These are phyloP conservation scores for Lodderomyces jiufengensis DNA, from an alignment of 1,139 yeast genomes.

Conservation along the genomic window DNA sequence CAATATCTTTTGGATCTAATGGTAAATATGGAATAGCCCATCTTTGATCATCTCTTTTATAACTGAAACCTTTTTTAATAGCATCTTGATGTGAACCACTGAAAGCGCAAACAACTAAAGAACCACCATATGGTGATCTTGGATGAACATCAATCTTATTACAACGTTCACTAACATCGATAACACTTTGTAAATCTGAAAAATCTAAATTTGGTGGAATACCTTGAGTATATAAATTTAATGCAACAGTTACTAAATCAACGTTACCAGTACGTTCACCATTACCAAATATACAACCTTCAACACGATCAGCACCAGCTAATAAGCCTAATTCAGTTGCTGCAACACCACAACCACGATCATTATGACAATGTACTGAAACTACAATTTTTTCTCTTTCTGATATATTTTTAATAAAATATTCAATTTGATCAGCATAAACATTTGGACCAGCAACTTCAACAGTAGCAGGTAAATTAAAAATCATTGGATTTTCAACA, in stretches of 20 bases:
- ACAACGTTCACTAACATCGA: conserved; percentile 44
- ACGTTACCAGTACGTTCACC: conserved; percentile 53
- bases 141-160: conserved; percentile 47
- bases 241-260: conserved; percentile 46
- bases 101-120: conserved; percentile 48
- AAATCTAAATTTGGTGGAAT: conserved; percentile 43
- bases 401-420: conserved; percentile 38
- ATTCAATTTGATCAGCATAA: conserved; percentile 51
- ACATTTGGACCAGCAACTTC: conserved; percentile 48
- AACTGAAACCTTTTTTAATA: conserved; percentile 43
- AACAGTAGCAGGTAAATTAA: conserved; percentile 49
- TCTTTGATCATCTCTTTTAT: conserved; percentile 17
- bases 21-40: conserved; percentile 50
- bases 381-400: conserved; percentile 45
- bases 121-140: conserved; percentile 49
- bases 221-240: conserved; percentile 47
- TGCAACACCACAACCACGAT: conserved; percentile 50
- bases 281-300: conserved; percentile 48
- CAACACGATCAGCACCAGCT: conserved; percentile 52
- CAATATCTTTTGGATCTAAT: conserved; percentile 48
- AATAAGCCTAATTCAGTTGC: conserved; percentile 47
- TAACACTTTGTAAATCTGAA: conserved; percentile 37
- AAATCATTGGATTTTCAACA: conserved; percentile 39
- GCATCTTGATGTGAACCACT: conserved; percentile 52
- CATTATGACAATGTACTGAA: conserved; percentile 48